Conservation (phyloP, 2,329 filamentous ascomycete species). For the Septoria linicola region DNA sequence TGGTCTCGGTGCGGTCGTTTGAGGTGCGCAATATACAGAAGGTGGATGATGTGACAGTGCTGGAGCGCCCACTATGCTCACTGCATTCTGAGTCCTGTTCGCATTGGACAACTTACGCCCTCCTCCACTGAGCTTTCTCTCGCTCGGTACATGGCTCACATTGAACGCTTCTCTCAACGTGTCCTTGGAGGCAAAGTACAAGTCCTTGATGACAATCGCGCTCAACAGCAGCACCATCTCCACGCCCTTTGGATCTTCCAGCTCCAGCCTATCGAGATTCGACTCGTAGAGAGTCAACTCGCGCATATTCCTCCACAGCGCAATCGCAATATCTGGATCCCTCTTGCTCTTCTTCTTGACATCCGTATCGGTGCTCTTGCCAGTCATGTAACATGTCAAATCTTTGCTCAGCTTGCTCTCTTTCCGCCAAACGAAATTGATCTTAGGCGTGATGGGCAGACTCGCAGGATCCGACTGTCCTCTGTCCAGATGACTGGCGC, state of each 20-base stretch:
- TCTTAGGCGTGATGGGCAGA: conserved; percentile 60
- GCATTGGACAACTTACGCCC: conserved; percentile 32
- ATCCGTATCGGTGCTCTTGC: conserved; percentile 67
- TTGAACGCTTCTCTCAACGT: conserved; percentile 77
- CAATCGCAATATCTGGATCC: conserved; percentile 94
- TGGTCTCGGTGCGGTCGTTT: not conserved
- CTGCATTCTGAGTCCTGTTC: conserved; percentile 20
- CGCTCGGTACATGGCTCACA: conserved; percentile 51
- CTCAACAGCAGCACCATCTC: conserved; percentile 73
- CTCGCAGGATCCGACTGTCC: conserved; percentile 62
- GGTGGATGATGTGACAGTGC: conserved; percentile 26
- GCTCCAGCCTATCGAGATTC: conserved; percentile 83
- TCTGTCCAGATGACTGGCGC: conserved; percentile 73
- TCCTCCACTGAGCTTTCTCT: conserved; percentile 30
- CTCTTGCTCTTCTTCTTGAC: conserved; percentile 61
- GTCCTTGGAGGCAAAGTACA: conserved; percentile 54
- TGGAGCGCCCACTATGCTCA: conserved; percentile 23
- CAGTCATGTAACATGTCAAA: conserved; percentile 82
- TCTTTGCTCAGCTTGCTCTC: conserved; percentile 84
- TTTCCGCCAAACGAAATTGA: conserved; percentile 84
- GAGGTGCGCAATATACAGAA: conserved; percentile 10
- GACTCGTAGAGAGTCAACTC: conserved; percentile 91
- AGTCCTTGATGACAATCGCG: conserved; percentile 60
- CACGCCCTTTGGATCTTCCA: conserved; percentile 90
- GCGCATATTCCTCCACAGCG: conserved; percentile 72